Percentiles rank a stretch among this genome's conserved stretches.
Conservation (phyloP, 2,329 filamentous ascomycete genomes). For the Nemania sp. region DNA sequence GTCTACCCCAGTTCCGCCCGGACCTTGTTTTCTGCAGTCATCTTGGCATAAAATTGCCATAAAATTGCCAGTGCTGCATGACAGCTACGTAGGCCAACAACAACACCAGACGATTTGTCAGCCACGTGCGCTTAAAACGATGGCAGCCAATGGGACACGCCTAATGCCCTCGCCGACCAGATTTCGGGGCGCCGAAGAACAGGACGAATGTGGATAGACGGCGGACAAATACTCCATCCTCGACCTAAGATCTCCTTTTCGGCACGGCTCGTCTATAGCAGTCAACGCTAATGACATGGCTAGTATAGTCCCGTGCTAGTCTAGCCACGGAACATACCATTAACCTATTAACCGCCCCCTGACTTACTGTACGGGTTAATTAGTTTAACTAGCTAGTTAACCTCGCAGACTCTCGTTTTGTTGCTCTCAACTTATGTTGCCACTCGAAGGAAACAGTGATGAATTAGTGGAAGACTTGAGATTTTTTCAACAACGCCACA, state of each 20-base stretch:
- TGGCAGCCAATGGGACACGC: background rate
- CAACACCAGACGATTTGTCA: background rate
- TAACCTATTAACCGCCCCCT: background rate
- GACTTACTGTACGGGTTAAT: conserved; percentile 1
- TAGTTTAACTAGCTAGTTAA: background rate
- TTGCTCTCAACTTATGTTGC: background rate
- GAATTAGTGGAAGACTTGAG: background rate
- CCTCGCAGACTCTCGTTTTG: background rate
- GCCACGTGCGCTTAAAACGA: background rate
- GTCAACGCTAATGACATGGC: background rate
- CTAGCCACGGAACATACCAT: background rate
- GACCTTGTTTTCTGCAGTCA: background rate
- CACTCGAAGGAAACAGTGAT: background rate
- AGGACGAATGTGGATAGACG: background rate
- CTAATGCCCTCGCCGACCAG: background rate
- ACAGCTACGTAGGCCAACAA: background rate
- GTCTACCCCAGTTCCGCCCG: background rate
- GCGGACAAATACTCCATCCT: background rate
- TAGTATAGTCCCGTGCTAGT: background rate
- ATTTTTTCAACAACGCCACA: background rate
- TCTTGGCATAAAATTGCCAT: background rate
- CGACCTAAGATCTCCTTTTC: background rate
- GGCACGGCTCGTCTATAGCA: background rate
- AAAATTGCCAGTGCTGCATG: background rate
- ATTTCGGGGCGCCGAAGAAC: background rate